These are phyloP conservation scores for Saprolegnia parasitica DNA, from an alignment of 352 stramenopile genomes.

Conservation along the genomic window DNA sequence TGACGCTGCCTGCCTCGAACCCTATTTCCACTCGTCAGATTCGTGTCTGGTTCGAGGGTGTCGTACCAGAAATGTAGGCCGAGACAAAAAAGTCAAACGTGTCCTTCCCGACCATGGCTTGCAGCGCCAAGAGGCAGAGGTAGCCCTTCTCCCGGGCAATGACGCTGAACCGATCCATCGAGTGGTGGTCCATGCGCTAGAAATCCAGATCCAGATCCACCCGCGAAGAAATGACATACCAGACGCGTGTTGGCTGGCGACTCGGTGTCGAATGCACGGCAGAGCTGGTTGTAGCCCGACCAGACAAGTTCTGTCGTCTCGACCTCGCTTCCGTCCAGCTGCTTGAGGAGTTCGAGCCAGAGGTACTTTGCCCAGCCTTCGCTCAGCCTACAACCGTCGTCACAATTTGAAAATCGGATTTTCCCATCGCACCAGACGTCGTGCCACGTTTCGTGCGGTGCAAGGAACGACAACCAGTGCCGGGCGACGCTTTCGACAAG, in stretches of 20 bases:
- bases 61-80: constrained; percentile 17
- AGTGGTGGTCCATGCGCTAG: constrained; percentile 8
- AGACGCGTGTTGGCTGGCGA: constrained; percentile 1
- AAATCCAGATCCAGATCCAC: neutral
- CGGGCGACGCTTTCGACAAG: constrained; percentile 5
- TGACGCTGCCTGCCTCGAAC: constrained; percentile 19
- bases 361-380: constrained; percentile 23
- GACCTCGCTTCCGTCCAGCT: neutral
- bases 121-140: constrained; percentile 8
- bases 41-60: too few species aligned
- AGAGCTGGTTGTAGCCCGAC: constrained; percentile 11
- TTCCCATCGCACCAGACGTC: constrained; percentile 19
- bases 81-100: constrained; percentile 23
- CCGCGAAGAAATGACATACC: neutral
- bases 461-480: neutral
- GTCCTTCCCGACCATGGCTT: constrained; percentile 12
- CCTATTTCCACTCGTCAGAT: neutral
- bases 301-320: neutral
- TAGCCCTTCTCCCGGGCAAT: constrained; percentile 21
- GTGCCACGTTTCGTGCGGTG: constrained; percentile 24
- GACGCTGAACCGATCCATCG: constrained; percentile 2
- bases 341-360: neutral
- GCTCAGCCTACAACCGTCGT: constrained; percentile 5
- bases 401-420: neutral
- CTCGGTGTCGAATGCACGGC: neutral